Conservation (phyloP, 305 asterid genomes). For the Fraxinus albicans region DNA sequence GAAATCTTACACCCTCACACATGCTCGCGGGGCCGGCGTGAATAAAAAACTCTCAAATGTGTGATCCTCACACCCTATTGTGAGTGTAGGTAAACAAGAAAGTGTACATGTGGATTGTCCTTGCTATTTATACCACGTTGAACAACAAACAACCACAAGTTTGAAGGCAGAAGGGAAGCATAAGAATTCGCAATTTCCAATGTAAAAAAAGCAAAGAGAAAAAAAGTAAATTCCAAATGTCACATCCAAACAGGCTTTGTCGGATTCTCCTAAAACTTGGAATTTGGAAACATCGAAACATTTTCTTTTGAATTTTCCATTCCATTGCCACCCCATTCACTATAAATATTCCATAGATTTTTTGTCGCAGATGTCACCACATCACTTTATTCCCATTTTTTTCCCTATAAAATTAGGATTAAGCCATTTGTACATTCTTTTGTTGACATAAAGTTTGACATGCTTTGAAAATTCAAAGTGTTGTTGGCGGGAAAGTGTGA, state of each 20-base stretch:
- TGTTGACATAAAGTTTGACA: no score
- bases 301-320: slow-evolving; percentile 12
- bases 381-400: not conserved
- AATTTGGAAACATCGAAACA: slow-evolving; percentile 36
- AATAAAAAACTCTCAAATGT: no score
- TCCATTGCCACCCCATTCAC: not conserved
- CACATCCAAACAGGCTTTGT: slow-evolving; percentile 20
- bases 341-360: not conserved
- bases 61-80: no score
- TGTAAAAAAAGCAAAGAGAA: not conserved
- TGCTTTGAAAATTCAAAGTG: no score
- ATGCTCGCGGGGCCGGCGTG: no score
- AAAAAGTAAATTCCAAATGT: slow-evolving; percentile 18
- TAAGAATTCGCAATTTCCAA: slow-evolving; percentile 20
- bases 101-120: no score
- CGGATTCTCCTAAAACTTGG: slow-evolving; percentile 28
- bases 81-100: no score
- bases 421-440: no score
- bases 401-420: not conserved
- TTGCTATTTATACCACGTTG: not conserved
- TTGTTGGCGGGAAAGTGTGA: no score
- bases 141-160: not conserved
- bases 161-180: not conserved
- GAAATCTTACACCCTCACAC: no score
- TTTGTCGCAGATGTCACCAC: not conserved